Evolutionary conservation across 148 eudicot genomes (phyloP), one percentile per base, ranked within the genome.

Genomic region (Linanthus parryae): DNA sequence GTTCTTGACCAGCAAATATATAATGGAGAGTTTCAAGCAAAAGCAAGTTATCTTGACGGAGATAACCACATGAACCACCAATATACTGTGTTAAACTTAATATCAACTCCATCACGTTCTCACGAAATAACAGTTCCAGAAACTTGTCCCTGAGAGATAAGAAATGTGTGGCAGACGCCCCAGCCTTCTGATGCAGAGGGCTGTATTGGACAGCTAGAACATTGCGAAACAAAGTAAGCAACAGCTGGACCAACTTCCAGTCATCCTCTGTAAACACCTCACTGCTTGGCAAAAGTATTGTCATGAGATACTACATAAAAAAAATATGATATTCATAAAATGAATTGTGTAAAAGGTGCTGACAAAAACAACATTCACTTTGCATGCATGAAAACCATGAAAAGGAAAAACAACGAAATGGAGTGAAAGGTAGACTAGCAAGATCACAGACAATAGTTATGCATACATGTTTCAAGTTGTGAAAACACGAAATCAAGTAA

Each of bases 161-260:
- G 60, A 77, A 76, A 26, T 72, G 73, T 50, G 68, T 67, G 52
- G 91, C 79, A 58, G 85, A 79, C 44, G 82, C 88, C 43, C 63
- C 78, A 49, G 77, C 70, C 58, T 72, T 76, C 62, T 84, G 85
- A 28, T 74, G 76, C n/a, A 57, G 54, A 57, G 99, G 66, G 62
- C 84, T 78, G 33, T 85, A 82, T 64, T 83, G 91, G 55, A 94
- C 65, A 40, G 99, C 95, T 44, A 94, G 68, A 48, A 88, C 48
- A 57, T 94, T 88, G 23, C 99, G 88, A 49, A 88, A 84, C 57
- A 94, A 61, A 48, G 99, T 94, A 61, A 88, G 67, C 74, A 92
- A 80, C 59, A 94, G 71, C 68, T 94, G 99, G 54, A 88, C 84
- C 59, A 94, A 58, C 58, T 94, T 94, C 96, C 96, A 85, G 65